Evolutionary conservation across 2,329 filamentous ascomycete species (phyloP).

Genomic region (Alternaria sp.): DNA sequence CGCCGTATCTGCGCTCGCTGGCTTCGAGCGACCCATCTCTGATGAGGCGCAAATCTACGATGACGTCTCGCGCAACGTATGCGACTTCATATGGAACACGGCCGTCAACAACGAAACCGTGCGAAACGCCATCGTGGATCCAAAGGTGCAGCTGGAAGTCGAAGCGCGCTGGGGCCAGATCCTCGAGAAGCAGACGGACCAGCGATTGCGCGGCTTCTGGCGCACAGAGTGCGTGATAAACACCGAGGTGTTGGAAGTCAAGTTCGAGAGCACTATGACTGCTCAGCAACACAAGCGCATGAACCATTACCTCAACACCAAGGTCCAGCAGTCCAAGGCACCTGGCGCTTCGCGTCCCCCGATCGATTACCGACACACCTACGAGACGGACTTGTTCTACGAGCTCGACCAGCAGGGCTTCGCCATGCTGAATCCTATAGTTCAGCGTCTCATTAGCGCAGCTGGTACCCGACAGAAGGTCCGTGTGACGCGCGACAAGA

Average conservation of each 20-base stretch:
- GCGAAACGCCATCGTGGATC: constrained; percentile 58
- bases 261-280: constrained; percentile 89
- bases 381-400: constrained; percentile 83
- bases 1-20: constrained; percentile 28
- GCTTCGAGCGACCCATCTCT: constrained; percentile 69
- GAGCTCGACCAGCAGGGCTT: constrained; percentile 62
- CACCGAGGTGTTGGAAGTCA: constrained; percentile 33
- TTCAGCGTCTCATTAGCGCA: constrained; percentile 64
- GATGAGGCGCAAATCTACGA: constrained; percentile 73
- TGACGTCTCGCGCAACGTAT: constrained; percentile 76
- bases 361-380: constrained; percentile 81
- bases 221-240: constrained; percentile 63
- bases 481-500: constrained; percentile 75
- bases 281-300: constrained; percentile 86
- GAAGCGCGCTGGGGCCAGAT: constrained; percentile 92
- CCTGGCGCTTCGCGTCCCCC: constrained; percentile 60
- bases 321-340: constrained; percentile 64
- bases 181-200: constrained; percentile 72
- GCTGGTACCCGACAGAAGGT: constrained; percentile 38
- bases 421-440: constrained; percentile 56
- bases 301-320: constrained; percentile 83
- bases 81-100: constrained; percentile 79
- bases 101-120: constrained; percentile 73
- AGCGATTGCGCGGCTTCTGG: constrained; percentile 71
- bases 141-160: constrained; percentile 81